Evolutionary conservation across 768 basidiomycete genomes (phyloP).

Genomic region (Tephrocybe sp.): DNA sequence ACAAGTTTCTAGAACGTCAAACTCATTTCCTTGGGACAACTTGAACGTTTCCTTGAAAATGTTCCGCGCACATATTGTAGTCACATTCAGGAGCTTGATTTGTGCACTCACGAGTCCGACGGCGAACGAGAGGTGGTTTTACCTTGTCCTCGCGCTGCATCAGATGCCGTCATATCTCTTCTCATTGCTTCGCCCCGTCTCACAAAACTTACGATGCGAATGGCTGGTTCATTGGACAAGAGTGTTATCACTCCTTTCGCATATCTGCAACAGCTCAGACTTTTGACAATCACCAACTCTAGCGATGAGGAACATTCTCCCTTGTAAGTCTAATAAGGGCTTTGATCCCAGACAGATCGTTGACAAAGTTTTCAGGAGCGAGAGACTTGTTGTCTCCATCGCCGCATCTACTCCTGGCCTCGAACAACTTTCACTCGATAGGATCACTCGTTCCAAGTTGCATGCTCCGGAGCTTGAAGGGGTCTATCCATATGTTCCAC

Average conservation of each 20-base stretch:
- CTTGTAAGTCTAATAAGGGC: constrained; percentile 37
- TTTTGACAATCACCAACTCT: constrained; percentile 48
- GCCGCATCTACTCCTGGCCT: constrained; percentile 60
- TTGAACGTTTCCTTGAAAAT: constrained; percentile 51
- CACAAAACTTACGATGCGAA: constrained; percentile 43
- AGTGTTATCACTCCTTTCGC: constrained; percentile 50
- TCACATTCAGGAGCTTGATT: constrained; percentile 53
- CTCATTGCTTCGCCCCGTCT: constrained; percentile 52
- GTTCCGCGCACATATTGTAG: constrained; percentile 57
- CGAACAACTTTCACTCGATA: constrained; percentile 55
- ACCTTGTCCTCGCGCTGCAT: constrained; percentile 29
- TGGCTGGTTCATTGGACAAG: constrained; percentile 50
- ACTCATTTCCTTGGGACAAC: constrained; percentile 44
- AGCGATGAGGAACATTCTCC: constrained; percentile 40
- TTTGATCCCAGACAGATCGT: constrained; percentile 3
- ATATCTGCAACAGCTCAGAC: constrained; percentile 39
- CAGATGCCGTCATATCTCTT: constrained; percentile 50
- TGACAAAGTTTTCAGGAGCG: constrained; percentile 45
- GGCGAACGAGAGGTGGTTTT: constrained; percentile 15
- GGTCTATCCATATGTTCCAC: constrained; percentile 55
- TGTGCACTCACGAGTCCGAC: constrained; percentile 31
- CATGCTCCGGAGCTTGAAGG: constrained; percentile 62
- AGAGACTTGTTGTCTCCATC: constrained; percentile 68
- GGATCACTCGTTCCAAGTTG: constrained; percentile 64
- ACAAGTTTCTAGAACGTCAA: constrained; percentile 42